Base-by-base conservation (phyloP, 179 eudicot species). In the Gypsophila paniculata region DNA sequence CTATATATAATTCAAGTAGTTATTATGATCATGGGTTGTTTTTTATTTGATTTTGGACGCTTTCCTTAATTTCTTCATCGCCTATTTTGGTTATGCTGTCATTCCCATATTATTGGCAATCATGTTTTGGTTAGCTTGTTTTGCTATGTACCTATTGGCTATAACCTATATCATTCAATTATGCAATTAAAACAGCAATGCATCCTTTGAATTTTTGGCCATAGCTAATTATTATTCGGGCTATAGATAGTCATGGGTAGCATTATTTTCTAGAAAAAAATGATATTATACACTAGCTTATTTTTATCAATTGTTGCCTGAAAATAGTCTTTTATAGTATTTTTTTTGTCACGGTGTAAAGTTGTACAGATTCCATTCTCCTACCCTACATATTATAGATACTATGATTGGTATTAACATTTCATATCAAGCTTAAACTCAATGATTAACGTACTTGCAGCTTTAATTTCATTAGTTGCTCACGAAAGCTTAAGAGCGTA, bases 31-130 rank as follows among this genome's bases (percentile, higher is more conserved):
- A 11, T 70, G 65, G 54, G 58, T 52, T 54, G 57, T 42, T 71
- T 10, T 65, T 38, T 32, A 29, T 55, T 71, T 42, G 11, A 26
- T 15, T 64, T 71, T 70, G 71, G 44, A 68, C 21, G 26, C 60
- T 29, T 51, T 32, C 39, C 54, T 44, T 9, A 19, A 26, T 60
- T 72, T 44, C 57, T 72, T n/a, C 60, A 1, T 0, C 10, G 34
- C 17, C 39, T 22, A 6, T 25, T 18, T 22, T 46, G 2, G 65
- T 64, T 71, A 5, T 65, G 60, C 66, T 76, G 79, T 59, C 75
- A 72, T 76, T 72, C 76, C 75, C 61, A 71, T 76, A 76, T 74
- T 64, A 64, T 69, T 70, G 75, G 75, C 78, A 74, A 78, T 69
- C 13, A 78, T 44, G n/a, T 21, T 67, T 39, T 15, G n/a, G 62